Conservation (phyloP, 2,329 filamentous ascomycete species). For the Diatrype stigma region DNA sequence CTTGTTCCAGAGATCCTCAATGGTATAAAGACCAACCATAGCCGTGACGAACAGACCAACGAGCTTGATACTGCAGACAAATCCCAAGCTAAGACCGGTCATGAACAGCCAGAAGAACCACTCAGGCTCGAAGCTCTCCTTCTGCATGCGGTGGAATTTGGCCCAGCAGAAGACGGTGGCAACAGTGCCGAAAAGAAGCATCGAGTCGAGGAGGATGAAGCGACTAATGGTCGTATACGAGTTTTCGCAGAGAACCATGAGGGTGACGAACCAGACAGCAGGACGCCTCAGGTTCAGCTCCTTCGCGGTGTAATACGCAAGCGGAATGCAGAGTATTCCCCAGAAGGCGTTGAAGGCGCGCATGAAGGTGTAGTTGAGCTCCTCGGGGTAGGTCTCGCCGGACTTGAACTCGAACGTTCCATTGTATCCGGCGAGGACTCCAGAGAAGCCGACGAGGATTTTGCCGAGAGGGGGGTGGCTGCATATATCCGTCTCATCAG, state of each 20-base stretch:
- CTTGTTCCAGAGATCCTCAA: slow-evolving; percentile 96
- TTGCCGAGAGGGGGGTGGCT: slow-evolving; percentile 85
- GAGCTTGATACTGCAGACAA: slow-evolving; percentile 97
- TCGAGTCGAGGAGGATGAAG: slow-evolving; percentile 96
- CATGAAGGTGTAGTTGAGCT: slow-evolving; percentile 98
- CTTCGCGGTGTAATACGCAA: slow-evolving; percentile 92
- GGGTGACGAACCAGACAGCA: slow-evolving; percentile 88
- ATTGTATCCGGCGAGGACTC: slow-evolving; percentile 96
- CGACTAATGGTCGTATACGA: slow-evolving; percentile 98
- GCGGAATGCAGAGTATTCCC: slow-evolving; percentile 83
- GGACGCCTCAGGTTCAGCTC: slow-evolving; percentile 83
- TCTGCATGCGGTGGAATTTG: slow-evolving; percentile 86
- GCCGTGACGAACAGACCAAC: slow-evolving; percentile 95
- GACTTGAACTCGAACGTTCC: slow-evolving; percentile 99
- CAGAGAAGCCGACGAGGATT: slow-evolving; percentile 95
- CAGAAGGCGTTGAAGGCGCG: slow-evolving; percentile 95
- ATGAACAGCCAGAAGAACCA: slow-evolving; percentile 95
- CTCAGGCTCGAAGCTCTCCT: slow-evolving; percentile 80
- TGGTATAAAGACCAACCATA: slow-evolving; percentile 90
- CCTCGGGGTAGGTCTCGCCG: slow-evolving; percentile 87
- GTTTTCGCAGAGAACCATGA: slow-evolving; percentile 99
- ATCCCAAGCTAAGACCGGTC: slow-evolving; percentile 93
- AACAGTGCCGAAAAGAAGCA: slow-evolving; percentile 98
- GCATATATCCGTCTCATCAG: slow-evolving; percentile 19
- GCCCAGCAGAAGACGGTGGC: slow-evolving; percentile 96